Evolutionary conservation across 257 asterid genomes (phyloP), one percentile per base, ranked within the genome.

Genomic region (Phtheirospermum japonicum): DNA sequence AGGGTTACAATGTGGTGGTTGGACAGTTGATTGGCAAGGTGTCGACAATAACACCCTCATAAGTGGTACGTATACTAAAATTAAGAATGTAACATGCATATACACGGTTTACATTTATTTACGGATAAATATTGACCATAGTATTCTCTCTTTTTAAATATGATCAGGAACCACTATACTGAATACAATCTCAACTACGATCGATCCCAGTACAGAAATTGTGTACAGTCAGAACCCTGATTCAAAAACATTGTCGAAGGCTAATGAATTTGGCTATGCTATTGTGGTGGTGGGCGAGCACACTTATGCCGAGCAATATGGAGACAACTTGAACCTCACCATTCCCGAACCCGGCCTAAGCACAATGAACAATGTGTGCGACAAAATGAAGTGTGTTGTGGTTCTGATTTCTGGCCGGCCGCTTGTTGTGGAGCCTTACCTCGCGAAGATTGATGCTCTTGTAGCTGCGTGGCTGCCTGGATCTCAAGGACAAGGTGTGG

Each of bases 401-500:
- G n/a, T n/a, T n/a, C n/a, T n/a, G n/a, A n/a, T n/a, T n/a, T n/a
- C n/a, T n/a, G n/a, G n/a, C 78, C 53, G 90, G 5, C 90, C 87
- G 0, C 43, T 83, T 1, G 82, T 78, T 11, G 48, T 83, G 0
- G 69, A 83, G 61, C 83, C 87, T 0, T 63, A 80, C 19, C 56
- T 83, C 40, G 8, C 70, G 0, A 16, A 17, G 4, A 72, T 83
- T 17, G 85, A 80, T 45, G 79, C 83, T 0, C 48, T 83, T 14
- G 82, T 83, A 12, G 90, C 85, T 1, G 90, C 85, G 0, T 80
- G 90, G 90, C 56, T 80, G 5, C 90, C 87, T 0, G 87, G 90
- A 0, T 31, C 63, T 4, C 85, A 83, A 64, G 90, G 87, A 5
- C 76, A 76, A 26, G 90, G 90, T 0, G 77, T 45, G 8, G 63